A percentile compares a stretch with the other conserved stretches of the same genome.
Conservation (phyloP, 1,139 yeast genomes). For the Kodamaea alishanica region DNA sequence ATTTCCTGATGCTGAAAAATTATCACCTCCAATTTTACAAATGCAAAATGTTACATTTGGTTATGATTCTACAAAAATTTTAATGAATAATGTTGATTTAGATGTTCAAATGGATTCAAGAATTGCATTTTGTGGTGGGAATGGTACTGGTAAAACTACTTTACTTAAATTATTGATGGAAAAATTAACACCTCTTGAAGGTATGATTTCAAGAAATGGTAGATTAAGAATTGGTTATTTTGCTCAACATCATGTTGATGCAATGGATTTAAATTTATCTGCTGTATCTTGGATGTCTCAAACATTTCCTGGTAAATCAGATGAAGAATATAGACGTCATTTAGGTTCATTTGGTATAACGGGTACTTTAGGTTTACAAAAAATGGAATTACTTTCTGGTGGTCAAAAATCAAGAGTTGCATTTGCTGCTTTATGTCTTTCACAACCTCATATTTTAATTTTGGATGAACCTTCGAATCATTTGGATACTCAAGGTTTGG, state of each 20-base stretch:
- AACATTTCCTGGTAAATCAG: conserved; percentile 88
- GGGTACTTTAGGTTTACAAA: conserved; percentile 88
- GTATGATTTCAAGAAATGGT: conserved; percentile 75
- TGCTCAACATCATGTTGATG: conserved; percentile 99
- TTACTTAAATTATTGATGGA: conserved; percentile 83
- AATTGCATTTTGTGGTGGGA: conserved; percentile 96
- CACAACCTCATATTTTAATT: conserved; percentile 87
- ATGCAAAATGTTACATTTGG: conserved; percentile 85
- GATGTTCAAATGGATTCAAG: conserved; percentile 93
- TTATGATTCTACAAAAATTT: conserved; percentile 59
- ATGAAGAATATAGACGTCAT: conserved; percentile 95
- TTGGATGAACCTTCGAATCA: conserved; percentile 99
- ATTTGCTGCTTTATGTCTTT: conserved; percentile 88
- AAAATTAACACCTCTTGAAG: conserved; percentile 64
- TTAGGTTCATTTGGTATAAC: conserved; percentile 96
- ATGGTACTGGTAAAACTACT: conserved; percentile 99
- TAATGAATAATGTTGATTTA: conserved; percentile 72
- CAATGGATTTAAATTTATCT: conserved; percentile 84
- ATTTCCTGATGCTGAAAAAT: conserved; percentile 91
- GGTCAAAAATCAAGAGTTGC: conserved; percentile 99
- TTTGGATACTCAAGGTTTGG: conserved; percentile 96
- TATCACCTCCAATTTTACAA: conserved; percentile 93
- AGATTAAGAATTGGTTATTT: conserved; percentile 92
- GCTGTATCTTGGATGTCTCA: conserved; percentile 95
- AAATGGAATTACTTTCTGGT: conserved; percentile 86